Evolutionary conservation across 371 early-diverging fungal species (phyloP), one percentile per base, ranked within the genome.

Genomic region (Mortierella sp.): DNA sequence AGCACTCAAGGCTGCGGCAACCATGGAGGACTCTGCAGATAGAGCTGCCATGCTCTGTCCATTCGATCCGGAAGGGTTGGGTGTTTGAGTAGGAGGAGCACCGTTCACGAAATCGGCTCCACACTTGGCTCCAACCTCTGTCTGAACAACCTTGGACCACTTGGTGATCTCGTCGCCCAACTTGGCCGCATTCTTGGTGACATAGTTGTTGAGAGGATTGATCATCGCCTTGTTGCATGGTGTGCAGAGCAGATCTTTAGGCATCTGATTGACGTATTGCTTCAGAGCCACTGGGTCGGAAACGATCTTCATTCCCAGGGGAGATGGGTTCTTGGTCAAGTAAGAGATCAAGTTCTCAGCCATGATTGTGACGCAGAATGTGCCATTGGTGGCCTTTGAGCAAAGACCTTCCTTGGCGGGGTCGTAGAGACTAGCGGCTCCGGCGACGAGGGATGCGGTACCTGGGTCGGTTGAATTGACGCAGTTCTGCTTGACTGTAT

Each of bases 221-320:
- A 76, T 64, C 30, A 76, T 76, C 16, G 76, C 69, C 62, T 76
- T 69, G 62, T 60, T 76, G 54, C 76, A 76, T 8, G 56, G 24
- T 5, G 76, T 69, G 62, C 76, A 76, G 19, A 76, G 50, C 19
- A 76, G 7, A 12, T 62, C 63, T 28, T 30, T 43, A 12, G 76
- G 76, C 61, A 76, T 65, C 8, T 19, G 34, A 21, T 54, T 42
- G 4, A 76, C 66, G 54, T 69, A 76, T 8, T 61, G 62, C 42
- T 58, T 30, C 41, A 68, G 45, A 0, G 45, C 69, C 4, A 58
- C 54, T 7, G 57, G 5, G 19, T 76, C 58, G 21, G 58, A 47
- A 58, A 69, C 61, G 52, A 65, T 69, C 21, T 49, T 42, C 43
- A 61, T 12, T 1, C 64, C 69, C 27, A 67, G 31, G 5, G 76